Percentiles rank a stretch among this genome's conserved stretches.
phyloP scores from a whole-genome alignment of 495 filamentous ascomycete species.

The Neurospora tetraspora region DNA sequence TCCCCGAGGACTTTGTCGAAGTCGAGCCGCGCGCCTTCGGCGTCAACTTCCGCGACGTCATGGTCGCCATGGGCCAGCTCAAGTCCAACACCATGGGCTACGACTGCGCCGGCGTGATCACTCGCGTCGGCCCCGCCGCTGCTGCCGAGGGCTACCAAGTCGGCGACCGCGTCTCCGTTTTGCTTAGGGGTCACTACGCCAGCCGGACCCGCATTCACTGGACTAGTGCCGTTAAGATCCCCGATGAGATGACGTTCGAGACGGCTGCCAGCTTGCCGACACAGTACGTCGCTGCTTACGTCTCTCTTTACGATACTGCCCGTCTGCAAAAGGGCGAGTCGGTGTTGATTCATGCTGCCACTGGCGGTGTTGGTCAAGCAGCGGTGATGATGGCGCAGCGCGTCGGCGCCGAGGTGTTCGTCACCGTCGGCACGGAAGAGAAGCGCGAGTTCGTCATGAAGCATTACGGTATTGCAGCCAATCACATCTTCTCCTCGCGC shows the following conservation, averaged over 20 bases:
- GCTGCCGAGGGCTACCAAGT: constrained; percentile 26
- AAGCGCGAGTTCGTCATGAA: constrained; percentile 35
- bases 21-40: constrained; percentile 32
- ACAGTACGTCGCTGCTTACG: constrained; percentile 44
- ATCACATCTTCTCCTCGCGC: constrained; percentile 43
- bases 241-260: constrained; percentile 36
- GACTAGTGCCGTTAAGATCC: constrained; percentile 27
- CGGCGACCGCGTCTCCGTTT: constrained; percentile 38
- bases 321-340: constrained; percentile 37
- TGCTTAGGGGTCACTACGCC: constrained; percentile 22
- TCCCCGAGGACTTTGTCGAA: constrained; percentile 26
- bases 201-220: constrained; percentile 6
- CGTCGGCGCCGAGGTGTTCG: constrained; percentile 44
- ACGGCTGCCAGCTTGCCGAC: constrained; percentile 42
- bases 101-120: constrained; percentile 39
- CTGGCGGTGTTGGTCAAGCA: constrained; percentile 48
- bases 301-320: constrained; percentile 32
- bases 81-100: constrained; percentile 29
- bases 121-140: constrained; percentile 40
- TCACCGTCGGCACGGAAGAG: constrained; percentile 40
- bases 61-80: constrained; percentile 42
- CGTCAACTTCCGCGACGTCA: constrained; percentile 39
- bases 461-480: constrained; percentile 36
- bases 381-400: constrained; percentile 43
- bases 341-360: constrained; percentile 50